phyloP scores from a whole-genome alignment of 192 early-diverging fungal genomes.

The Kickxella alabastrina region DNA sequence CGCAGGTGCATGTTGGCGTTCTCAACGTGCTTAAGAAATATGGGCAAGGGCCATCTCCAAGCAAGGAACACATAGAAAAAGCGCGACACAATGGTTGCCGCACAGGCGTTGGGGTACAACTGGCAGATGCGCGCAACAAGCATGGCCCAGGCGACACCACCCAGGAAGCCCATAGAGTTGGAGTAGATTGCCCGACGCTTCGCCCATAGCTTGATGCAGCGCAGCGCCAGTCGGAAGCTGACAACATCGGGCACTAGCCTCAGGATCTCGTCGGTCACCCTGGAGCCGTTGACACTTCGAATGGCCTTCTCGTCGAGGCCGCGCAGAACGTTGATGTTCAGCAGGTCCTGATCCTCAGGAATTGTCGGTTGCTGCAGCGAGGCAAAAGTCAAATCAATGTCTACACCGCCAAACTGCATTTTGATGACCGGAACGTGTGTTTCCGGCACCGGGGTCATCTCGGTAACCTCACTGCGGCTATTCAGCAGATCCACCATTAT shows the following conservation, averaged over 20 bases:
- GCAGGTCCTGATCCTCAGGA: constrained; percentile 79
- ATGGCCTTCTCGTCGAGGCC: constrained; percentile 84
- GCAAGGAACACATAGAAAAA: constrained; percentile 85
- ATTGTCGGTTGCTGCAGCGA: constrained; percentile 68
- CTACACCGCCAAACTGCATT: constrained; percentile 86
- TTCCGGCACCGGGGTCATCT: constrained; percentile 80
- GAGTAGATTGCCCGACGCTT: constrained; percentile 90
- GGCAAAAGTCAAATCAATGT: constrained; percentile 94
- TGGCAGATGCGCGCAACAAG: constrained; percentile 92
- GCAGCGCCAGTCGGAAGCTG: constrained; percentile 82
- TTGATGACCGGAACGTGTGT: constrained; percentile 96
- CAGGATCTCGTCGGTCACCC: constrained; percentile 95
- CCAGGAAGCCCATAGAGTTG: constrained; percentile 97
- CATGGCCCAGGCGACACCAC: constrained; percentile 99
- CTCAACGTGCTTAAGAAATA: constrained; percentile 82
- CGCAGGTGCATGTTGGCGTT: constrained; percentile 80
- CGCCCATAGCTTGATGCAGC: constrained; percentile 97
- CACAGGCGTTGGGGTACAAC: constrained; percentile 91
- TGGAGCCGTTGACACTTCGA: constrained; percentile 89
- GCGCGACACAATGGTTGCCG: constrained; percentile 76
- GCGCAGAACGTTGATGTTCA: constrained; percentile 79
- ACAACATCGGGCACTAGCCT: constrained; percentile 88
- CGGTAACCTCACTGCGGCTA: constrained; percentile 75
- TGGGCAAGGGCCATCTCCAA: constrained; percentile 96
- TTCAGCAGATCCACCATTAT: constrained; percentile 85